Evolutionary conservation across 139 green algal genomes (phyloP), one percentile per base, ranked within the genome.

Genomic region (Helicosporidium sp.): DNA sequence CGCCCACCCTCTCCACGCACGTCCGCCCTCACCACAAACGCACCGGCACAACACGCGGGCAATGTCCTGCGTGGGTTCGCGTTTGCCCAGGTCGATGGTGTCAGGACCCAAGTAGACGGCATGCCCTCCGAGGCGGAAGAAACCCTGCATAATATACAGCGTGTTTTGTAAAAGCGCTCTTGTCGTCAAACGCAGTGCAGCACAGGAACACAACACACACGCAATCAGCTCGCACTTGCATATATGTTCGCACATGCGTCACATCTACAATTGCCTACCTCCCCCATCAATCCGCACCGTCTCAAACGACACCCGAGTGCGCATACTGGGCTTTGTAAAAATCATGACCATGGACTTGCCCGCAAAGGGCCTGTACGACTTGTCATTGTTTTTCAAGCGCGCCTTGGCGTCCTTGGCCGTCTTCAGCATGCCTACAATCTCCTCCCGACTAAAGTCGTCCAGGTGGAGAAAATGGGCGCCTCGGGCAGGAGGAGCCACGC

Each of bases 261-360:
- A 19, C 43, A 7, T 10, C 22, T 33, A 12, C 43, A 19, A 19
- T 48, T 12, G 20, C 24, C 23, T 33, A 19, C 22, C 46, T 28
- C 25, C 23, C 28, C 15, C 5, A 4, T 20, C 22, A 23, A 3
- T 17, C 20, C 76, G 46, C 41, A 91, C 82, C 41, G 89, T 95
- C 57, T 99, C 89, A 51, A 99, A 99, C 3, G 81, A 94, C 7
- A 99, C 74, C 1, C 88, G 74, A 1, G 89, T 99, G 28, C 89
- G 72, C 55, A 93, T 83, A 13, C 77, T 92, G 0, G 84, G 88
- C 73, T 99, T 99, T 27, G 88, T 93, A 70, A 99, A 99, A 29
- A 99, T 93, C 89, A 99, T 99, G 4, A 77, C 70, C 75, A 99
- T 81, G 2, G 75, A 83, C 66, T 83, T 81, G 31, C 83, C 85